These are phyloP conservation scores for Cytospora piceicola DNA, from an alignment of 2,329 filamentous ascomycete species.

Conservation along the genomic window DNA sequence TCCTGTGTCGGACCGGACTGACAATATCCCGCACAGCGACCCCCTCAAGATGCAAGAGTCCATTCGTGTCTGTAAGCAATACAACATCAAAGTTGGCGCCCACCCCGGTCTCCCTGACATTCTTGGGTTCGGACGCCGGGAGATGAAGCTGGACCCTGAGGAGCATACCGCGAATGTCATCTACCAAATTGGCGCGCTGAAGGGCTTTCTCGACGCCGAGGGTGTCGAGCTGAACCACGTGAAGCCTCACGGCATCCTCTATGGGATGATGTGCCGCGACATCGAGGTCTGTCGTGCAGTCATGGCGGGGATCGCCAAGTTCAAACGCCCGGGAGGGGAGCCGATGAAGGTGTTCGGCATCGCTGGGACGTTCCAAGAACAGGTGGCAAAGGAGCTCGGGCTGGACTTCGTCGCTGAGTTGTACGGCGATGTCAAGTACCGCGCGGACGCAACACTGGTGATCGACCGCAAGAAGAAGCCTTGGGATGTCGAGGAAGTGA, in stretches of 20 bases:
- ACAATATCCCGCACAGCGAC: constrained; percentile 56
- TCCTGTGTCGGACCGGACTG: neutral
- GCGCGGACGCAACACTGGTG: constrained; percentile 34
- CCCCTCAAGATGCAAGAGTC: constrained; percentile 67
- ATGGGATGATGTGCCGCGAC: constrained; percentile 38
- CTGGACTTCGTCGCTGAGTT: constrained; percentile 38
- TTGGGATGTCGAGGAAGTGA: constrained; percentile 45
- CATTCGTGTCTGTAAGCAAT: constrained; percentile 59
- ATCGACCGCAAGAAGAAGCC: constrained; percentile 60
- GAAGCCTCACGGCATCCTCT: constrained; percentile 56
- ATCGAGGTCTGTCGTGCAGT: constrained; percentile 35
- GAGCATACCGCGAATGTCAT: constrained; percentile 61
- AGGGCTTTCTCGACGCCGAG: constrained; percentile 62
- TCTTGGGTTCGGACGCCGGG: constrained; percentile 65
- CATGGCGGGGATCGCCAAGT: constrained; percentile 34
- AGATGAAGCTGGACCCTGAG: constrained; percentile 61
- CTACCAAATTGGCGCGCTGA: constrained; percentile 67
- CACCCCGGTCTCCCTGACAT: constrained; percentile 69
- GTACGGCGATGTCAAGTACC: constrained; percentile 38
- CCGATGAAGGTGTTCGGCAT: constrained; percentile 36
- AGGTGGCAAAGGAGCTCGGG: constrained; percentile 33
- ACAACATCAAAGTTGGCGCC: constrained; percentile 61
- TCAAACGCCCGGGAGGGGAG: constrained; percentile 5
- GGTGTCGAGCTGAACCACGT: constrained; percentile 61
- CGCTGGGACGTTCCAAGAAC: constrained; percentile 37